These are phyloP conservation scores for Candida sithepensis DNA, from an alignment of 805 yeast genomes.

Conservation along the genomic window DNA sequence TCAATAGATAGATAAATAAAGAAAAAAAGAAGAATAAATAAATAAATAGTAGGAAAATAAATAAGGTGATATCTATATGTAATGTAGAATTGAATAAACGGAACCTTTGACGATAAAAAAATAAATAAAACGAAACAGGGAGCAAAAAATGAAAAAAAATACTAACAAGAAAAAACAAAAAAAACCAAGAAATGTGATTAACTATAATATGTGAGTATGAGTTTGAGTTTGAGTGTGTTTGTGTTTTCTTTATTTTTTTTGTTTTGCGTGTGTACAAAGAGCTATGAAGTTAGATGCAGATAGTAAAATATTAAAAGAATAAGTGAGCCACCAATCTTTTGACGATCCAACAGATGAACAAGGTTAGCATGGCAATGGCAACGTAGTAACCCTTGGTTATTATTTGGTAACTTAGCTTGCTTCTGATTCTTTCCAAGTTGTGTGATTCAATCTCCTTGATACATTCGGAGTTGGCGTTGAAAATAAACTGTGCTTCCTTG, in stretches of 20 bases:
- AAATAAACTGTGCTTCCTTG: constrained; percentile 63
- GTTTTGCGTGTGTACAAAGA: no score
- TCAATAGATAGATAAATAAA: neutral
- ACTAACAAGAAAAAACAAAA: no score
- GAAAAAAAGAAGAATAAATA: neutral
- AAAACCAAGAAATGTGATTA: no score
- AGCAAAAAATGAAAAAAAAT: no score
- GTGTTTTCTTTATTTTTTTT: no score
- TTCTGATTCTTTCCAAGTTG: constrained; percentile 55
- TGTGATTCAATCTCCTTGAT: constrained; percentile 65
- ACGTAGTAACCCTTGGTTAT: constrained; percentile 51
- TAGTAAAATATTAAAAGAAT: constrained; percentile 9
- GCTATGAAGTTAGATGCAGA: no score
- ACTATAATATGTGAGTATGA: no score
- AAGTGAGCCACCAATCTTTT: constrained; percentile 30
- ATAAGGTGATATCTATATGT: no score
- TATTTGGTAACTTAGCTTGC: constrained; percentile 51
- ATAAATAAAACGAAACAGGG: no score
- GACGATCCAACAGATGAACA: constrained; percentile 33
- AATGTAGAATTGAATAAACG: no score
- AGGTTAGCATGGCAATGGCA: constrained; percentile 29
- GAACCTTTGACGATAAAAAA: no score
- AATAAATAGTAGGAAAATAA: neutral
- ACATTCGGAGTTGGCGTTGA: constrained; percentile 56
- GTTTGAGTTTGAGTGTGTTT: no score